A percentile compares a stretch with the other conserved stretches of the same genome.
These are phyloP conservation scores for Stephania cephalantha DNA, from an alignment of 164 flowering plant species.

Conservation along the genomic window DNA sequence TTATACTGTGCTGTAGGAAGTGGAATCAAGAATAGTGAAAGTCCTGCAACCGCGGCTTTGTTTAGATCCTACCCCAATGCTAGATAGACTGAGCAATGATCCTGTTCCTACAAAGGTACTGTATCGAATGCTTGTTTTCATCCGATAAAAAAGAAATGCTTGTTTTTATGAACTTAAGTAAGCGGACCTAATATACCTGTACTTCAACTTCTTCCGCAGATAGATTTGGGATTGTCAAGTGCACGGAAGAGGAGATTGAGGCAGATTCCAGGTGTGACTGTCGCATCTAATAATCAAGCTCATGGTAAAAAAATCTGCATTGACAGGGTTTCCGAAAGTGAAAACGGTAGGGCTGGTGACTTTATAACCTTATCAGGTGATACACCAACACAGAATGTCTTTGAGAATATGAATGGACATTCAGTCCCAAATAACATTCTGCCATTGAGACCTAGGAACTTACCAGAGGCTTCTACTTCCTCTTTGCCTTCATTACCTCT, in stretches of 20 bases:
- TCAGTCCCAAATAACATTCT: constrained; percentile 29
- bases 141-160: no score
- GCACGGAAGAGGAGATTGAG: constrained; percentile 61
- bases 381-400: constrained; percentile 32
- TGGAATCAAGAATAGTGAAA: constrained; percentile 81
- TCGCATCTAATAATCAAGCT: constrained; percentile 46
- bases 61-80: constrained; percentile 76
- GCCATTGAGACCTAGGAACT: constrained; percentile 34
- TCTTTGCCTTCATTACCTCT: constrained; percentile 37
- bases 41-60: constrained; percentile 81
- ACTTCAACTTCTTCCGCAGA: constrained; percentile 41
- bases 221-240: constrained; percentile 47
- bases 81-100: constrained; percentile 58
- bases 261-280: constrained; percentile 57
- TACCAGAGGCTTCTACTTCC: constrained; percentile 40
- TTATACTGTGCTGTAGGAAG: constrained; percentile 51
- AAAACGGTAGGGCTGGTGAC: constrained; percentile 43
- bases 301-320: constrained; percentile 74
- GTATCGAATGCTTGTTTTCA: neutral
- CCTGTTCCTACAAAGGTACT: constrained; percentile 57
- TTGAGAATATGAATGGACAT: constrained; percentile 37
- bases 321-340: constrained; percentile 55
- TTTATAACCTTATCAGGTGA: constrained; percentile 34
- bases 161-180: constrained; percentile 1
- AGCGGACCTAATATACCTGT: neutral